Percentiles rank a stretch among this genome's conserved stretches.
These are phyloP conservation scores for Kodamaea hsintzibuensis DNA, from an alignment of 805 yeast species.

Conservation along the genomic window DNA sequence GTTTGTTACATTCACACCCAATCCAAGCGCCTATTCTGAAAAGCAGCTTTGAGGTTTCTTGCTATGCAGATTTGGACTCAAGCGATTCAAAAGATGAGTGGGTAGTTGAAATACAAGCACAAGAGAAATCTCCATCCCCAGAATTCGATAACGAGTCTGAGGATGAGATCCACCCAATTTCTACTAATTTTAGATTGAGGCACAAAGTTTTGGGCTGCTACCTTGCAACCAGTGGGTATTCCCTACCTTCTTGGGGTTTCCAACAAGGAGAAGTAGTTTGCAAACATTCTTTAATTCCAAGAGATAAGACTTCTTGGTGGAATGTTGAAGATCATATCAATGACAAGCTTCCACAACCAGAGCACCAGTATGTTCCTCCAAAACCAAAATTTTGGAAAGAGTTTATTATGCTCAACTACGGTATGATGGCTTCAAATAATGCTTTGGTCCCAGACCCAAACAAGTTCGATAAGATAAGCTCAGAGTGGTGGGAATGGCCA, in stretches of 20 bases:
- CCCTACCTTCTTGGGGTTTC: constrained; percentile 82
- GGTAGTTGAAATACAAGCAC: constrained; percentile 80
- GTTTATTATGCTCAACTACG: constrained; percentile 68
- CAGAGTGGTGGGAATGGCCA: constrained; percentile 87
- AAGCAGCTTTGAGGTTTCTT: constrained; percentile 76
- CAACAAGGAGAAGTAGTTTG: constrained; percentile 82
- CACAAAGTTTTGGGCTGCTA: constrained; percentile 70
- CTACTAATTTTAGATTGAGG: constrained; percentile 68
- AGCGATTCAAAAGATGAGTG: constrained; percentile 90
- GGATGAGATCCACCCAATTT: constrained; percentile 66
- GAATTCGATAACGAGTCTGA: constrained; percentile 49
- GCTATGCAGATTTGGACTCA: constrained; percentile 70
- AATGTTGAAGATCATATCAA: constrained; percentile 71
- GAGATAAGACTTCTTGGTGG: constrained; percentile 77
- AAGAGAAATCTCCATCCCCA: constrained; percentile 42
- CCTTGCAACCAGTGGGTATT: constrained; percentile 68
- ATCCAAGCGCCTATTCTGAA: constrained; percentile 73
- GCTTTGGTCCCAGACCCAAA: constrained; percentile 78
- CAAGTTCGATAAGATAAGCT: constrained; percentile 69
- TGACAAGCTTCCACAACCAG: constrained; percentile 40
- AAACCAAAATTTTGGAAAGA: constrained; percentile 58
- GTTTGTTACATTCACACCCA: constrained; percentile 81
- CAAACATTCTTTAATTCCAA: constrained; percentile 47
- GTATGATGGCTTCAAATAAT: constrained; percentile 83
- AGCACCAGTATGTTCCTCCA: constrained; percentile 36